These are phyloP conservation scores for Penicillium italicum DNA, from an alignment of 2,329 filamentous ascomycete genomes.

Conservation along the genomic window DNA sequence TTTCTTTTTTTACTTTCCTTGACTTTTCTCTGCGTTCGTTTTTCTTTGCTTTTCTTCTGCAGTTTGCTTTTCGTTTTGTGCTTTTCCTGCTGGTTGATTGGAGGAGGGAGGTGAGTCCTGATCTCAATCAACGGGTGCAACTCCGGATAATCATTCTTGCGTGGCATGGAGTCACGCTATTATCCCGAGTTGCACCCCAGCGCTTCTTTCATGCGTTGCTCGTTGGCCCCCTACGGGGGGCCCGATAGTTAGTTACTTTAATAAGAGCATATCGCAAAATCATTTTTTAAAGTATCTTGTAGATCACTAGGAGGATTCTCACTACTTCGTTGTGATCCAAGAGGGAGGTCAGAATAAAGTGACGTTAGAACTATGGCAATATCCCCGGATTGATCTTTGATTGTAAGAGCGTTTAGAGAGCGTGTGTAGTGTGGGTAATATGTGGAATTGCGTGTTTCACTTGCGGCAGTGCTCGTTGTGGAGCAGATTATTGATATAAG, in stretches of 20 bases:
- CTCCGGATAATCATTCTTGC: background rate
- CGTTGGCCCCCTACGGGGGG: background rate
- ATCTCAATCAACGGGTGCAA: background rate
- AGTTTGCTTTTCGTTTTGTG: background rate
- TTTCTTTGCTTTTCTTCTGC: background rate
- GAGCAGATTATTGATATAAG: background rate
- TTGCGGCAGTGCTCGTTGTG: too few relatives aligned
- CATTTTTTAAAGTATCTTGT: background rate
- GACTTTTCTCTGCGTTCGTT: background rate
- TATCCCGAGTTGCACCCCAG: background rate
- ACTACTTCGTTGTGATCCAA: background rate
- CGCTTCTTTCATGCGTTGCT: background rate
- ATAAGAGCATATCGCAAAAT: background rate
- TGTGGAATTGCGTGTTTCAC: background rate
- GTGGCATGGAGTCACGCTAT: slow-evolving; percentile 1
- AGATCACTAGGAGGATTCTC: background rate
- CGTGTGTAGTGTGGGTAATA: too few relatives aligned
- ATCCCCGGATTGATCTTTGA: background rate
- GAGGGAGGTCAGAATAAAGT: background rate
- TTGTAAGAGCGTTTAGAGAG: background rate
- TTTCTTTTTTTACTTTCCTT: background rate
- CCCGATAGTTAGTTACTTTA: background rate
- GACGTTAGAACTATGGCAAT: background rate
- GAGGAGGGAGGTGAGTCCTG: background rate
- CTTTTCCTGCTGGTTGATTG: background rate